phyloP scores from a whole-genome alignment of 495 filamentous ascomycete genomes.

The Neurospora sp. region DNA sequence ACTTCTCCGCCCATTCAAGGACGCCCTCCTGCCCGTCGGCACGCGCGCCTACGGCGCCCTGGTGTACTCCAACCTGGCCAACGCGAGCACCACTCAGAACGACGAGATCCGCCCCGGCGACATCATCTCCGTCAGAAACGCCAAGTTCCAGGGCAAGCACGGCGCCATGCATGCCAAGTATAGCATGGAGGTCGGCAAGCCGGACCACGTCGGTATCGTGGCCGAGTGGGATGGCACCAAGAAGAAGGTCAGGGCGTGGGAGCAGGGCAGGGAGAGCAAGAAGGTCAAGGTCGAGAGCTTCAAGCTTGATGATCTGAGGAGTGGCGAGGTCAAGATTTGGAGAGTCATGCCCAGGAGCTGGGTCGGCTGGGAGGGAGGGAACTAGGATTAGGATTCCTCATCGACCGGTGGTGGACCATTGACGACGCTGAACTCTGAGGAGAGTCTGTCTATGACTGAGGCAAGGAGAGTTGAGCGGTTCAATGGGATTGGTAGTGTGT shows the following conservation, averaged over 20 bases:
- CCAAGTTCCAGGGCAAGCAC: constrained; percentile 90
- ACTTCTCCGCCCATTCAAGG: constrained; percentile 59
- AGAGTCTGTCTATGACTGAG: neutral
- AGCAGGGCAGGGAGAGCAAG: constrained; percentile 88
- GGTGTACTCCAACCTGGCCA: constrained; percentile 89
- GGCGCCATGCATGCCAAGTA: constrained; percentile 95
- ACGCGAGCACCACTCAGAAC: constrained; percentile 77
- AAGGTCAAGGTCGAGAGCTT: constrained; percentile 93
- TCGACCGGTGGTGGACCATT: neutral
- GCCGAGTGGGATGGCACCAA: constrained; percentile 98
- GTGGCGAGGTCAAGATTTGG: constrained; percentile 97
- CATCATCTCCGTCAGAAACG: constrained; percentile 86
- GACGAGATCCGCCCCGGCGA: constrained; percentile 94
- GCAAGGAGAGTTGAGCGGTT: neutral
- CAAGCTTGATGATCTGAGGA: constrained; percentile 81
- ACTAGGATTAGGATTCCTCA: neutral
- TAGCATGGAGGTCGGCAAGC: constrained; percentile 74
- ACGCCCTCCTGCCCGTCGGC: constrained; percentile 72
- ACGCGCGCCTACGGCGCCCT: constrained; percentile 81
- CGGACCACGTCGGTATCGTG: constrained; percentile 93
- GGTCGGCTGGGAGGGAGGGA: constrained; percentile 66
- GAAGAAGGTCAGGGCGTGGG: constrained; percentile 93
- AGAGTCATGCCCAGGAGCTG: constrained; percentile 84
- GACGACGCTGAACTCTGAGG: neutral
- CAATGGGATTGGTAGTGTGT: neutral